Evolutionary conservation across 208 protist species (phyloP).

Genomic region (Acanthamoeba lenticulata): DNA sequence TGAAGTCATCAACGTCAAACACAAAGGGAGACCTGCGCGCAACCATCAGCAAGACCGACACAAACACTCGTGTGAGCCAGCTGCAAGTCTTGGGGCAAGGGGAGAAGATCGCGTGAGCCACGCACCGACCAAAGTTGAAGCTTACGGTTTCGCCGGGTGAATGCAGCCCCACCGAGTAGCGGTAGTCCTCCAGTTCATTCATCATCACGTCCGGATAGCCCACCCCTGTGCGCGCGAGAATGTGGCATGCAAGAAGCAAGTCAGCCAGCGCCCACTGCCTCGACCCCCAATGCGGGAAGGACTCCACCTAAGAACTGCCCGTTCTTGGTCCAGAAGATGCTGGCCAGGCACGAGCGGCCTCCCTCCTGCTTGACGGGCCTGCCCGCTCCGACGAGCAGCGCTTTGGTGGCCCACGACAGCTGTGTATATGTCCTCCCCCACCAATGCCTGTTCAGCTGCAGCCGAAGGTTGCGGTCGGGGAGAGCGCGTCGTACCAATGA

Average conservation of each 20-base stretch:
- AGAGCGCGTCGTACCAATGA: neutral
- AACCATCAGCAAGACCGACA: neutral
- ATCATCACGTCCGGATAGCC: neutral
- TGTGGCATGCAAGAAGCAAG: neutral
- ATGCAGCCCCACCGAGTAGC: neutral
- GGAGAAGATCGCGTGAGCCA: neutral
- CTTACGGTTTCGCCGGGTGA: neutral
- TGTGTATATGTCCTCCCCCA: neutral
- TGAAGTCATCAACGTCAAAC: neutral
- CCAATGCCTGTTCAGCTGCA: too few relatives aligned
- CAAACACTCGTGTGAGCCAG: neutral
- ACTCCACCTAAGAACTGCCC: neutral
- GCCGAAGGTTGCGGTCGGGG: neutral
- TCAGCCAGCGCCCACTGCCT: neutral
- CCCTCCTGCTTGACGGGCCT: neutral
- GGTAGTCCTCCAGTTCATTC: neutral
- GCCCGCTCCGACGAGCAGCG: neutral
- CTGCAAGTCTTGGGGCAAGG: neutral
- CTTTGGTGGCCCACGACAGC: neutral
- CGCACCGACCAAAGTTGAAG: conserved; percentile 35
- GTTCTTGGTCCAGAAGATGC: conserved; percentile 41
- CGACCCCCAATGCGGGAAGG: neutral
- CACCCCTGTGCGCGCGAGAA: neutral
- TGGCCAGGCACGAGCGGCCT: neutral
- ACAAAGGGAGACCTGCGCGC: neutral